These are phyloP conservation scores for Neurospora sp. DNA, from an alignment of 495 filamentous ascomycete genomes.

Conservation along the genomic window DNA sequence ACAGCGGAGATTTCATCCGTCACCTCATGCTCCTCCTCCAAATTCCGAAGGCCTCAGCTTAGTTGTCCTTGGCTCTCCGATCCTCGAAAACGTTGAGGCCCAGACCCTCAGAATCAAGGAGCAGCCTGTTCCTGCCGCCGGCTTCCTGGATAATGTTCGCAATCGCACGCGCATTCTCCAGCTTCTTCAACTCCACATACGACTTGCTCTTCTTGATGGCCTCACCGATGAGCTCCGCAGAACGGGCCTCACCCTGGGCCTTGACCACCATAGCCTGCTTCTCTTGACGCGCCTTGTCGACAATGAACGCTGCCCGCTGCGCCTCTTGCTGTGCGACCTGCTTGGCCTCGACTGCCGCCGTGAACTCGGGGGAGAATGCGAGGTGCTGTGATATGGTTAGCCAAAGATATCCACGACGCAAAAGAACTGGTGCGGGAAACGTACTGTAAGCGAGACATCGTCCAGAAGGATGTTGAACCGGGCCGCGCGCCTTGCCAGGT, in stretches of 20 bases:
- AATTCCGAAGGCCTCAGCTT: constrained; percentile 6
- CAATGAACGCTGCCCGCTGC: constrained; percentile 91
- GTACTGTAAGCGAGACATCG: constrained; percentile 93
- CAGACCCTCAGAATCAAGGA: constrained; percentile 79
- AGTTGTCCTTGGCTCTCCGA: constrained; percentile 29
- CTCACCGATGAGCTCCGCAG: constrained; percentile 94
- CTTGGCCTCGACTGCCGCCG: constrained; percentile 96
- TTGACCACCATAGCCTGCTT: constrained; percentile 98
- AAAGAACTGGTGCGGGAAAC: constrained; percentile 12
- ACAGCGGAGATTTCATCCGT: constrained; percentile 35
- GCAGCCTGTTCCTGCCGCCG: constrained; percentile 87
- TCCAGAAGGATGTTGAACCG: constrained; percentile 96
- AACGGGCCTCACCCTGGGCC: constrained; percentile 97
- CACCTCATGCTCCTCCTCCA: constrained; percentile 5
- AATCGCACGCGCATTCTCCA: constrained; percentile 89
- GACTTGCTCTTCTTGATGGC: constrained; percentile 98
- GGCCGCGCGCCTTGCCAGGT: constrained; percentile 78
- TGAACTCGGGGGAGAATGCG: constrained; percentile 98
- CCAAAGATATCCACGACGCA: not conserved
- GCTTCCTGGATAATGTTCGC: constrained; percentile 72
- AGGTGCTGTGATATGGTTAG: constrained; percentile 57
- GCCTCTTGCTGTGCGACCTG: constrained; percentile 98
- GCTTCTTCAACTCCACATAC: constrained; percentile 92
- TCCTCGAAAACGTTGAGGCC: constrained; percentile 79
- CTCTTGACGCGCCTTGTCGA: constrained; percentile 98